Base-by-base conservation (phyloP, 768 basidiomycete species). In the Lactifluus volemus region DNA sequence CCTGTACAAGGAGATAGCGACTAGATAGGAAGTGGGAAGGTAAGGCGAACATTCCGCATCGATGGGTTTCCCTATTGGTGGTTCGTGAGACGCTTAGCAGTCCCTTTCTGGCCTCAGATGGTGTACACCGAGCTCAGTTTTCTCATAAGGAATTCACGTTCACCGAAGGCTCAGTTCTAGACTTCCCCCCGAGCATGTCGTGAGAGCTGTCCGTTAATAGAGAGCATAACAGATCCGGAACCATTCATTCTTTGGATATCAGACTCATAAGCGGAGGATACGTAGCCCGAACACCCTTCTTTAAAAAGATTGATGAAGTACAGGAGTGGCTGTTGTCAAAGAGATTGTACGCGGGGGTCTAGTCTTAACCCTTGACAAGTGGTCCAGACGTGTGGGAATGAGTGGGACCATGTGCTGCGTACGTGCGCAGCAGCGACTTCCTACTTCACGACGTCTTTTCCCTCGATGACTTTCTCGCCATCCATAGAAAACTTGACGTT, bases 401-500 rank as follows among this genome's bases (percentile, higher is more conserved):
- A 29, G 17, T 42, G 44, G 19, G 51, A 12, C 30, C 50, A 36
- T 0, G 17, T 25, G 42, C 42, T 30, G 19, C 15, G 4, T 15
- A 77, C 70, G 63, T 57, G 44, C 29, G 56, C 6, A 17, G 7
- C 15, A 15, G 14, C 6, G 38, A 49, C 21, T 10, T 59, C 63
- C 5, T 68, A 71, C 49, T 80, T 76, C 6, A 79, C 63, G 6
- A 79, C 63, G 65, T 85, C 84, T 60, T 82, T 71, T 21, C 86
- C 86, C 67, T 88, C 86, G 53, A 88, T 64, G 1, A 91, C 78
- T 11, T 67, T 77, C 70, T 89, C 86, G 39, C 90, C 90, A 66
- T 92, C 89, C 60, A 82, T 81, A 0, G 89, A 89, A 60, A 92
- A 85, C 67, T 83, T 86, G 51, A 92, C 82, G 66, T 88, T 88